Evolutionary conservation across 2,329 filamentous ascomycete genomes (phyloP).

Genomic region (Colletotrichum limetticola): DNA sequence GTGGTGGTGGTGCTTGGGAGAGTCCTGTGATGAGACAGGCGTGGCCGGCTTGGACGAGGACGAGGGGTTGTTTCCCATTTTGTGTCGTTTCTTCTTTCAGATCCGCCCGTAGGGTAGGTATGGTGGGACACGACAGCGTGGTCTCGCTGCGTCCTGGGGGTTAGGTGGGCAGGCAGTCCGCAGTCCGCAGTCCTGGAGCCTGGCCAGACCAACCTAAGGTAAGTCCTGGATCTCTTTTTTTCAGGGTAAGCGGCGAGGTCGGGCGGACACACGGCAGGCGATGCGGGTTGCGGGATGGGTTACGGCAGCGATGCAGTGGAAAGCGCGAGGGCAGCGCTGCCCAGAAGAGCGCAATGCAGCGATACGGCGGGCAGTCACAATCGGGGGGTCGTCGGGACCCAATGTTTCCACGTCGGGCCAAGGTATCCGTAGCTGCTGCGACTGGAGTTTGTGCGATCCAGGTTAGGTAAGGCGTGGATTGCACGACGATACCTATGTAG

Average conservation of each 20-base stretch:
- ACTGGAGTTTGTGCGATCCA: conserved; percentile 25
- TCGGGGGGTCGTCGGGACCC: conserved; percentile 10
- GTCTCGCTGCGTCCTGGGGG: conserved; percentile 22
- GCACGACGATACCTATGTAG: conserved; percentile 2
- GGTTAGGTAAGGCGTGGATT: conserved; percentile 32
- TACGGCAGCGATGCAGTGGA: conserved; percentile 20
- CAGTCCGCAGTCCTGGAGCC: conserved; percentile 29
- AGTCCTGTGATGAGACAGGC: conserved; percentile 43
- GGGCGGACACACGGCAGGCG: conserved; percentile 14
- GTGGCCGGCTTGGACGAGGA: conserved; percentile 45
- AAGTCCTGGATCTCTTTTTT: conserved; percentile 18
- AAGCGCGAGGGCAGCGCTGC: conserved; percentile 12
- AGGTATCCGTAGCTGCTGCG: conserved; percentile 1
- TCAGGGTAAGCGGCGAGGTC: conserved; percentile 27
- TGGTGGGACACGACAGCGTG: conserved; percentile 33
- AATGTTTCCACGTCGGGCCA: conserved; percentile 29
- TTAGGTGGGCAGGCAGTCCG: conserved; percentile 11
- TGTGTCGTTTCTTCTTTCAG: conserved; percentile 32
- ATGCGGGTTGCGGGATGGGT: conserved; percentile 20
- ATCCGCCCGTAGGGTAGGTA: conserved; percentile 14
- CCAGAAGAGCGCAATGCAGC: conserved; percentile 8
- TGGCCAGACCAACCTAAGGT: conserved; percentile 14
- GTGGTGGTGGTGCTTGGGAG: conserved; percentile 35
- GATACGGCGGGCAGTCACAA: conserved; percentile 16
- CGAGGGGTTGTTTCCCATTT: conserved; percentile 50